A percentile compares a stretch with the other conserved stretches of the same genome.
Conservation (phyloP, 495 filamentous ascomycete genomes). For the Jackrogersella minutella region DNA sequence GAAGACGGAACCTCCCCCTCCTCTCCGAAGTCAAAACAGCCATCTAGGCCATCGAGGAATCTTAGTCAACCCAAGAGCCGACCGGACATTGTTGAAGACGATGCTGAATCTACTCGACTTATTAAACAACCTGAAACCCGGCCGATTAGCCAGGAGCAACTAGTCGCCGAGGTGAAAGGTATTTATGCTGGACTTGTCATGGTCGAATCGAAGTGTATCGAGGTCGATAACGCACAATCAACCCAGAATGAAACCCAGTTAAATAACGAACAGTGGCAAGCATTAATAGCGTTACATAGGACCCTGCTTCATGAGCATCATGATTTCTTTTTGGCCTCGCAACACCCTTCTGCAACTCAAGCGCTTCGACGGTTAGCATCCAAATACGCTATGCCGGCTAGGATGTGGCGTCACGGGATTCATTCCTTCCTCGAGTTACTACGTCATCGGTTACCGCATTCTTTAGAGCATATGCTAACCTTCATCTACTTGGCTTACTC, state of each 20-base stretch:
- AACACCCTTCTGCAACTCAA: conserved; percentile 73
- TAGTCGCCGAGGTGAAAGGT: conserved; percentile 68
- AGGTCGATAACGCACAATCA: conserved; percentile 68
- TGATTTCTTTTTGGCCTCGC: conserved; percentile 80
- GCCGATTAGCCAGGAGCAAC: conserved; percentile 71
- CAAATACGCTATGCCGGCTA: conserved; percentile 81
- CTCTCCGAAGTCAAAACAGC: conserved; percentile 24
- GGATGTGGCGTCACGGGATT: conserved; percentile 88
- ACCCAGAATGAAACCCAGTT: conserved; percentile 53
- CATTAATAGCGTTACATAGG: conserved; percentile 72
- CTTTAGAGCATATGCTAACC: conserved; percentile 79
- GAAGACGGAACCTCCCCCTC: conserved; percentile 38
- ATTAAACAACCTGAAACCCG: conserved; percentile 55
- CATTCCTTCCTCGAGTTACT: conserved; percentile 80
- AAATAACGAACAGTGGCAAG: conserved; percentile 70
- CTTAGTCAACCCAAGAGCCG: conserved; percentile 7
- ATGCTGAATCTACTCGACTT: conserved; percentile 28
- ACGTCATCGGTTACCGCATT: conserved; percentile 71
- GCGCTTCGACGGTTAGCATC: conserved; percentile 67
- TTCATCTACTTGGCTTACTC: conserved; percentile 84
- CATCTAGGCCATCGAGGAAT: conserved; percentile 16
- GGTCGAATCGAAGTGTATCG: conserved; percentile 77
- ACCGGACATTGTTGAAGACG: conserved; percentile 31
- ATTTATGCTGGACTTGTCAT: conserved; percentile 78
- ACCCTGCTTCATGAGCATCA: conserved; percentile 81